Conservation (phyloP, 2,329 filamentous ascomycete genomes). For the Cladophialophora chaetospira region DNA sequence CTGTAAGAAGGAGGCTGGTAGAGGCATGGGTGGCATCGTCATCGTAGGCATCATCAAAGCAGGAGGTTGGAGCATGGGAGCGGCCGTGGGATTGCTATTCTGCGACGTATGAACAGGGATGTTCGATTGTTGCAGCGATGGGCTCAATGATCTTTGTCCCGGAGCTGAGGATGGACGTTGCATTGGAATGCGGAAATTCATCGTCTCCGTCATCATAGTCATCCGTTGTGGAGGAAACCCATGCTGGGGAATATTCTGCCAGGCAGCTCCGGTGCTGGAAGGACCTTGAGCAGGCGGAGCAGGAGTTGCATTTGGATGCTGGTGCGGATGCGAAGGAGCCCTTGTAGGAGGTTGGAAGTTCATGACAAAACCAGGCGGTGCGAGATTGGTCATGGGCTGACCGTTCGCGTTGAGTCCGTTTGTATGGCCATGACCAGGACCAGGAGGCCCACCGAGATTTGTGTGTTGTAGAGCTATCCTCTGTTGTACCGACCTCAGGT, state of each 20-base stretch:
- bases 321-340: background rate
- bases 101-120: background rate
- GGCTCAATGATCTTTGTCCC: constrained; percentile 2
- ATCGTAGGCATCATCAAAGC: background rate
- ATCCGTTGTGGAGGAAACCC: constrained; percentile 13
- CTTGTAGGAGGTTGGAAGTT: background rate
- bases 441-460: constrained; percentile 10
- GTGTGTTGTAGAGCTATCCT: constrained; percentile 24
- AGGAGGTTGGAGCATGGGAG: background rate
- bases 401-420: constrained; percentile 13
- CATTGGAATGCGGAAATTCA: constrained; percentile 15
- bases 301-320: background rate
- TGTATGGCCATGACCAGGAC: background rate
- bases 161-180: constrained; percentile 20
- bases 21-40: background rate
- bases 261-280: background rate
- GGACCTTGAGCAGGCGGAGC: background rate
- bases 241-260: background rate
- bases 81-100: background rate
- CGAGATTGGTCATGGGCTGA: background rate
- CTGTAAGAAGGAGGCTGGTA: background rate
- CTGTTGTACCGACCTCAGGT: constrained; percentile 25
- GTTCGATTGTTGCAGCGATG: constrained; percentile 2
- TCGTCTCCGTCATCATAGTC: constrained; percentile 13
- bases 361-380: background rate